These are phyloP conservation scores for Musa beccarii DNA, from an alignment of 176 grass and related monocot genomes.

Conservation along the genomic window DNA sequence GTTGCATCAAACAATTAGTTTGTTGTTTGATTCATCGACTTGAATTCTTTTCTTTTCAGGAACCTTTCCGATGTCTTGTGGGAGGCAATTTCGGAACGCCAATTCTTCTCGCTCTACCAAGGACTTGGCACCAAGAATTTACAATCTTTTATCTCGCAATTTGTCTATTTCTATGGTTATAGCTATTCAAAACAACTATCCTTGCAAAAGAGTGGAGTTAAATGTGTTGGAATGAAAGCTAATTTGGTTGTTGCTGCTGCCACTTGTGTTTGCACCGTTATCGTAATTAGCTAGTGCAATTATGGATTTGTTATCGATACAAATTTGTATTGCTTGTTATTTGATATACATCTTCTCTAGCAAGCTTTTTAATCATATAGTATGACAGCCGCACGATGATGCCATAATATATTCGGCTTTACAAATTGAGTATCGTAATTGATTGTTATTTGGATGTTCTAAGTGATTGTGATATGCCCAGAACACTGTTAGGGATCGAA, in stretches of 20 bases:
- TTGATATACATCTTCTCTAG: no score
- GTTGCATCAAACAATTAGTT: background rate
- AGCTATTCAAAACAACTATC: slow-evolving; percentile 85
- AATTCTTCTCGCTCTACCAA: slow-evolving; percentile 82
- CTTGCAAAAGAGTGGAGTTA: slow-evolving; percentile 69
- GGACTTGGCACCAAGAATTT: slow-evolving; percentile 91
- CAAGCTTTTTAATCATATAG: no score
- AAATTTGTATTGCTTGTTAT: no score
- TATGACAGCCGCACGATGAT: no score
- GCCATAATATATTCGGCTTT: no score
- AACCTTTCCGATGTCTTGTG: slow-evolving; percentile 90
- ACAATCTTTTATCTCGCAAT: slow-evolving; percentile 86
- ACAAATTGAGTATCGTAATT: no score
- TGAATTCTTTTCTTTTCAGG: slow-evolving; percentile 34
- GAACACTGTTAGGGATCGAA: no score
- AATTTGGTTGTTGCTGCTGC: slow-evolving; percentile 84
- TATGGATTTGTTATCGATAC: no score
- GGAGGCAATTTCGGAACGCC: slow-evolving; percentile 68
- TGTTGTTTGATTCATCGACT: slow-evolving; percentile 12
- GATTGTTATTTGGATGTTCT: no score
- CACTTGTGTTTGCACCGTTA: slow-evolving; percentile 84
- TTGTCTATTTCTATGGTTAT: slow-evolving; percentile 95
- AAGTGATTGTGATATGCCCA: no score
- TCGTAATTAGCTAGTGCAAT: slow-evolving; percentile 27
- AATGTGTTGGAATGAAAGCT: slow-evolving; percentile 73